phyloP scores from a whole-genome alignment of 176 grass and related monocot species.

The Musa schizocarpa region DNA sequence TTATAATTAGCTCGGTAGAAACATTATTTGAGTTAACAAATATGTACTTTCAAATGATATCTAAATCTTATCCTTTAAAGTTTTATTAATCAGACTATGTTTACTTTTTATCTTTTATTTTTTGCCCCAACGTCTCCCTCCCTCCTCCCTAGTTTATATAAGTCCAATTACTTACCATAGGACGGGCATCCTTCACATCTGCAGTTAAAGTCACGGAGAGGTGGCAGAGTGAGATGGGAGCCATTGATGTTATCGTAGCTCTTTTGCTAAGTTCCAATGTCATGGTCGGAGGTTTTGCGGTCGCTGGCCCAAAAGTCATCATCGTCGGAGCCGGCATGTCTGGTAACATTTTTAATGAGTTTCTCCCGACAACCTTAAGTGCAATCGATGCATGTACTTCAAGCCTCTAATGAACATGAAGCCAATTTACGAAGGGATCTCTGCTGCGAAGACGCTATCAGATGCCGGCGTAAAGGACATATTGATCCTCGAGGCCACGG shows the following conservation, averaged over 20 bases:
- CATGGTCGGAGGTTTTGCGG: neutral
- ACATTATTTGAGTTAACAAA: too few relatives aligned
- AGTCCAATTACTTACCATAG: too few relatives aligned
- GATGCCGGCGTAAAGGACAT: slow-evolving; percentile 48
- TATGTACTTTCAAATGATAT: too few relatives aligned
- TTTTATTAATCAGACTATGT: too few relatives aligned
- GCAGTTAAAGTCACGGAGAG: neutral
- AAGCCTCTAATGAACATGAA: neutral
- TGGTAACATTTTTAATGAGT: neutral
- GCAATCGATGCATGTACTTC: slow-evolving; percentile 19
- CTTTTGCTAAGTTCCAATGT: neutral
- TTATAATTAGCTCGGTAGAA: too few relatives aligned
- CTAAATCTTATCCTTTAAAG: too few relatives aligned
- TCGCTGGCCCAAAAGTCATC: slow-evolving; percentile 18
- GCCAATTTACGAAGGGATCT: slow-evolving; percentile 32
- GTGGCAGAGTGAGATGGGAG: neutral
- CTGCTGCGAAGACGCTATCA: slow-evolving; percentile 42
- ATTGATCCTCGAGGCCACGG: slow-evolving; percentile 54
- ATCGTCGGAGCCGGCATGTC: slow-evolving; percentile 39
- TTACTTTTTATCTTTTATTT: too few relatives aligned
- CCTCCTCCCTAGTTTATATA: too few relatives aligned
- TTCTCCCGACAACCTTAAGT: neutral
- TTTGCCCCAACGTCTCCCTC: too few relatives aligned
- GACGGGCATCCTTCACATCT: too few relatives aligned
- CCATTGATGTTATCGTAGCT: neutral